These are phyloP conservation scores for Trichoderma oligosporum DNA, from an alignment of 2,329 filamentous ascomycete genomes.

Conservation along the genomic window DNA sequence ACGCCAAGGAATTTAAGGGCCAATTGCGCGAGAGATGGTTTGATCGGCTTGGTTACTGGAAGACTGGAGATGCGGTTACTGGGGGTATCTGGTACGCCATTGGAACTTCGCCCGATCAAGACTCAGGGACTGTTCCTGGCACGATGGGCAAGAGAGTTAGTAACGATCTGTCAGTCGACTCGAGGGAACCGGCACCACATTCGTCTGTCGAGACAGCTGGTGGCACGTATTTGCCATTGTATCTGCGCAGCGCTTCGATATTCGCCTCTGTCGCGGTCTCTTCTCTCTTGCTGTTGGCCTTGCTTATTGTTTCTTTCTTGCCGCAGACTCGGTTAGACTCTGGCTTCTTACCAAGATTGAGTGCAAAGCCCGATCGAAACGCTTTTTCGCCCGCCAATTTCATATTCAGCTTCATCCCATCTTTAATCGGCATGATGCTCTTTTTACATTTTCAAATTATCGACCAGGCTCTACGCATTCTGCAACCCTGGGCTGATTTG, in stretches of 20 bases:
- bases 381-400: constrained; percentile 88
- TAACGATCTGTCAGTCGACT: constrained; percentile 33
- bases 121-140: constrained; percentile 25
- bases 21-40: constrained; percentile 54
- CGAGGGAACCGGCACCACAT: constrained; percentile 26
- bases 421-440: constrained; percentile 61
- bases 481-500: constrained; percentile 68
- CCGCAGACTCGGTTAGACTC: constrained; percentile 59
- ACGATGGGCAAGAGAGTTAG: constrained; percentile 30
- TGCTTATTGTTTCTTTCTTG: constrained; percentile 76
- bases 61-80: constrained; percentile 56
- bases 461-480: constrained; percentile 61
- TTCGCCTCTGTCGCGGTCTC: constrained; percentile 60
- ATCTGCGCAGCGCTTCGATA: constrained; percentile 63
- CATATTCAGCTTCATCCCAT: constrained; percentile 73
- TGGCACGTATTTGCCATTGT: constrained; percentile 72
- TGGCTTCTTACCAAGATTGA: constrained; percentile 69
- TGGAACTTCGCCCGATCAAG: constrained; percentile 45
- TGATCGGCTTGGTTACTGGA: constrained; percentile 85
- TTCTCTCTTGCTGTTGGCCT: constrained; percentile 60
- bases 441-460: constrained; percentile 65
- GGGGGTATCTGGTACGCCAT: constrained; percentile 75
- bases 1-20: constrained; percentile 49
- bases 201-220: constrained; percentile 27
- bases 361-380: constrained; percentile 53